Evolutionary conservation across 331 rosid species (phyloP).

Genomic region (Pyrus hybrid): DNA sequence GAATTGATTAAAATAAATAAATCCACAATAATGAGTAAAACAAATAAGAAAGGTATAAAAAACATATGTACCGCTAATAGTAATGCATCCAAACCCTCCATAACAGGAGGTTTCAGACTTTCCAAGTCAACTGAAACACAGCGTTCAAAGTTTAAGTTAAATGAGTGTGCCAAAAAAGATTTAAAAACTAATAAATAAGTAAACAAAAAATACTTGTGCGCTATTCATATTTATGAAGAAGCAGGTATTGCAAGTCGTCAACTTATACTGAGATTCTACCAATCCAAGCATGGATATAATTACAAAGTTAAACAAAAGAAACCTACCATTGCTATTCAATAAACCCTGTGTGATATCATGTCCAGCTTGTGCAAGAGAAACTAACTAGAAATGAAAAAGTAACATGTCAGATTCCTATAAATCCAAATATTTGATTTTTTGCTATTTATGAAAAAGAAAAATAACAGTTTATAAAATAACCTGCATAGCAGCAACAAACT

Average conservation of each 20-base stretch:
- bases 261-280: not conserved
- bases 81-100: constrained; percentile 67
- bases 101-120: constrained; percentile 49
- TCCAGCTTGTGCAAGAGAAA: constrained; percentile 77
- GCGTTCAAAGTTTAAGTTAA: not conserved
- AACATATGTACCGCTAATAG: constrained; percentile 28
- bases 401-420: constrained; percentile 3
- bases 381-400: constrained; percentile 34
- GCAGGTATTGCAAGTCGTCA: not conserved
- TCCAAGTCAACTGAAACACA: constrained; percentile 52
- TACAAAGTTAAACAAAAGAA: not conserved
- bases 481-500: constrained; percentile 77
- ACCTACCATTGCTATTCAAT: constrained; percentile 46
- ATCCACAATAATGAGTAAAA: not conserved
- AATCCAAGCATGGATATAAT: not conserved
- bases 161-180: not conserved
- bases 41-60: not conserved
- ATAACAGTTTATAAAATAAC: constrained; percentile 15
- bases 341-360: constrained; percentile 54
- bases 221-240: not conserved
- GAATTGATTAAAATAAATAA: not conserved
- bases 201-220: not conserved
- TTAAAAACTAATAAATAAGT: not conserved
- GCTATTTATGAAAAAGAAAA: not conserved
- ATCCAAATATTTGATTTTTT: not conserved